A percentile compares a stretch with the other conserved stretches of the same genome.
These are phyloP conservation scores for Cymbopogon citratus DNA, from an alignment of 176 grass and related monocot genomes.

Conservation along the genomic window DNA sequence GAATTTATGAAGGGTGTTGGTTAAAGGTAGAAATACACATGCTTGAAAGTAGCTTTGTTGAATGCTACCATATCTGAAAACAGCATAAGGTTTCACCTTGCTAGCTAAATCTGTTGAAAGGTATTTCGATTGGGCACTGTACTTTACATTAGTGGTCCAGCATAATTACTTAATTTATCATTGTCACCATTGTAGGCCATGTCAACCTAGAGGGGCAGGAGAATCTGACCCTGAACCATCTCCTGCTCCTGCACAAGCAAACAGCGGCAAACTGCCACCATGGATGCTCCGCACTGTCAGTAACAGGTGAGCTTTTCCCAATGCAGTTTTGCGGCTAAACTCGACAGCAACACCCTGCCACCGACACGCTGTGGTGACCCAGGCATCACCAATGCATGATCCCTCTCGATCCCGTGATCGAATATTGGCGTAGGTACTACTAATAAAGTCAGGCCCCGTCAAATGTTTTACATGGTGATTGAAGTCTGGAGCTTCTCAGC, in stretches of 20 bases:
- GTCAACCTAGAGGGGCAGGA: conserved; percentile 4
- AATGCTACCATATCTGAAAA: neutral
- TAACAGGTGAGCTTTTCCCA: conserved; percentile 18
- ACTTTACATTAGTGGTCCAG: neutral
- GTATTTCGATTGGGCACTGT: neutral
- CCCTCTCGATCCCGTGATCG: neutral
- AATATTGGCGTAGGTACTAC: conserved; percentile 5
- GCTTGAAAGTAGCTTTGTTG: neutral
- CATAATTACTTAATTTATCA: neutral
- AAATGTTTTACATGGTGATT: conserved; percentile 18
- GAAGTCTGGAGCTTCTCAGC: neutral
- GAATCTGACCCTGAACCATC: conserved; percentile 19
- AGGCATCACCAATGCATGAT: neutral
- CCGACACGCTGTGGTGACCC: too few species aligned
- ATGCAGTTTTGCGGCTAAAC: neutral
- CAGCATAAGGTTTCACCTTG: neutral
- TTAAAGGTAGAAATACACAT: neutral
- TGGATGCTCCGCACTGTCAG: conserved; percentile 45
- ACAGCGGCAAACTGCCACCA: conserved; percentile 34
- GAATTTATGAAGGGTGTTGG: neutral
- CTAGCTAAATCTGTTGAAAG: neutral
- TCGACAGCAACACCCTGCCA: neutral
- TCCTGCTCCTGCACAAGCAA: conserved; percentile 8
- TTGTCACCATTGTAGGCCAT: conserved; percentile 26
- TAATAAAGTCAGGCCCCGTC: conserved; percentile 25